A percentile compares a stretch with the other conserved stretches of the same genome.
Conservation (phyloP, 495 filamentous ascomycete genomes). For the Tuber indicum region DNA sequence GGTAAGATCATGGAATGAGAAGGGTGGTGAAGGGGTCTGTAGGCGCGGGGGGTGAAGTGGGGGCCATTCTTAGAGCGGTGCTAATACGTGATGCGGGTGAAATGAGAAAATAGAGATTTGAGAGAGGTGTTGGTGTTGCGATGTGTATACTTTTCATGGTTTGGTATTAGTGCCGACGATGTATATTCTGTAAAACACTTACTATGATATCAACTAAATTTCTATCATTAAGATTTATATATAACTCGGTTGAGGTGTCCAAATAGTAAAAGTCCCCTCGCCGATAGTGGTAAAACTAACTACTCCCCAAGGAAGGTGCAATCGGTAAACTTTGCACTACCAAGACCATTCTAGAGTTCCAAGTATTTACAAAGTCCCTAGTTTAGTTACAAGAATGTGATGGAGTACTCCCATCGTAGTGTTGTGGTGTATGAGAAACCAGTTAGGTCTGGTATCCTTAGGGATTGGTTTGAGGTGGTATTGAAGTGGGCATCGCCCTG, state of each 20-base stretch:
- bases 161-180: background rate
- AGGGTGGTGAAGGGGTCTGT: background rate
- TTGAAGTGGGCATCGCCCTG: too few species aligned
- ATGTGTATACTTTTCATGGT: background rate
- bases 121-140: background rate
- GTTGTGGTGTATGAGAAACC: too few species aligned
- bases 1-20: background rate
- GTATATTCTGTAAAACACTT: background rate
- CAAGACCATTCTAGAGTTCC: background rate
- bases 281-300: background rate
- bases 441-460: too few species aligned
- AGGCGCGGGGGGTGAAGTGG: background rate
- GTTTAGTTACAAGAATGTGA: background rate
- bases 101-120: background rate
- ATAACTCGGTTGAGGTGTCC: background rate
- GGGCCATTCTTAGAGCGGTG: background rate
- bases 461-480: too few species aligned
- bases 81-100: background rate
- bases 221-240: background rate
- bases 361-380: background rate
- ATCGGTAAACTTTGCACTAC: too few species aligned
- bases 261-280: background rate
- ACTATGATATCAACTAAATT: background rate
- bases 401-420: too few species aligned
- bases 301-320: background rate